Evolutionary conservation across 768 basidiomycete genomes (phyloP).

Genomic region (Pleurotus pulmonarius): DNA sequence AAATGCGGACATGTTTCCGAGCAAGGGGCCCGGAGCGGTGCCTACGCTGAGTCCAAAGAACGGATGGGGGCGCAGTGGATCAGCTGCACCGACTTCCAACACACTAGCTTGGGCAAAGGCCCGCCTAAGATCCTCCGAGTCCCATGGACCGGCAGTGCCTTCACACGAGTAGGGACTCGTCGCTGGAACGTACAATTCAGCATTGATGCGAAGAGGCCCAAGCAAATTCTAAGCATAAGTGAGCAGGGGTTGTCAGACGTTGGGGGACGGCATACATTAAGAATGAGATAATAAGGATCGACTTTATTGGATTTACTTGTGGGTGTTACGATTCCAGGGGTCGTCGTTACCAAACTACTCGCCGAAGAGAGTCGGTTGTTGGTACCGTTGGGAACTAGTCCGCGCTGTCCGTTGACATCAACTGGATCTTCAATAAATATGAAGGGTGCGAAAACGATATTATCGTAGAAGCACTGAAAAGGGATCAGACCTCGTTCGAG

Average conservation of each 20-base stretch:
- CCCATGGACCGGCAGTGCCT: slow-evolving; percentile 63
- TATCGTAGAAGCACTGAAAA: slow-evolving; percentile 88
- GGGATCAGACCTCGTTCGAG: slow-evolving; percentile 1
- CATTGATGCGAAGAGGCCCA: slow-evolving; percentile 63
- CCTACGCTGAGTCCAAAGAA: slow-evolving; percentile 36
- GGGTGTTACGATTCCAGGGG: slow-evolving; percentile 28
- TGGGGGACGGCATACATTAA: slow-evolving; percentile 48
- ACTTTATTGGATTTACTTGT: slow-evolving; percentile 65
- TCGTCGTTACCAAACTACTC: slow-evolving; percentile 14
- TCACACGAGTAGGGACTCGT: slow-evolving; percentile 66
- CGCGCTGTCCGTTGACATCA: slow-evolving; percentile 60
- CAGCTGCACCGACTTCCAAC: slow-evolving; percentile 50
- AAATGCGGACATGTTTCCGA: slow-evolving; percentile 19
- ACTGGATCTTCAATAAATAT: slow-evolving; percentile 92
- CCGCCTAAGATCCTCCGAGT: slow-evolving; percentile 60
- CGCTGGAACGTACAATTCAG: slow-evolving; percentile 52
- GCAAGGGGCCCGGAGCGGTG: slow-evolving; percentile 23
- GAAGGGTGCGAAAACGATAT: slow-evolving; percentile 94
- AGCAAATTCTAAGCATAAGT: slow-evolving; percentile 50
- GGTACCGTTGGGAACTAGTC: slow-evolving; percentile 38
- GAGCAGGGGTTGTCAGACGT: slow-evolving; percentile 4
- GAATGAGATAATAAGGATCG: slow-evolving; percentile 91
- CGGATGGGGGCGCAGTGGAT: slow-evolving; percentile 30
- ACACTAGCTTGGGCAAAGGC: slow-evolving; percentile 59
- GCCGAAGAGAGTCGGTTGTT: slow-evolving; percentile 33